phyloP scores from a whole-genome alignment of 2,329 filamentous ascomycete species.

The Venturia aucupariae region DNA sequence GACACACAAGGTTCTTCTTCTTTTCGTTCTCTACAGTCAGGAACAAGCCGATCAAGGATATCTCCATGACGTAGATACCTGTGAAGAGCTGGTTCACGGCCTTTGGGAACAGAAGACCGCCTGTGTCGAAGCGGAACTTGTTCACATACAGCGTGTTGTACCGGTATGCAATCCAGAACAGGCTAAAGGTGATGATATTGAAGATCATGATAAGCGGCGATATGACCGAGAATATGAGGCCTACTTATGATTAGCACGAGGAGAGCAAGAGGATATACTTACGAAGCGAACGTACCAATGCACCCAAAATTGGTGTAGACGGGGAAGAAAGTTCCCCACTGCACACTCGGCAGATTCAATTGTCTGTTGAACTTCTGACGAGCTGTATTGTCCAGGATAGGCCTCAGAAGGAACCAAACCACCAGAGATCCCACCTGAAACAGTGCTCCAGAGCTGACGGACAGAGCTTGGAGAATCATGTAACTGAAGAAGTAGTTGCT shows the following conservation, averaged over 20 bases:
- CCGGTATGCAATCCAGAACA: slow-evolving; percentile 92
- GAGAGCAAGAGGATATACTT: not conserved
- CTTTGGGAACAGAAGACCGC: slow-evolving; percentile 80
- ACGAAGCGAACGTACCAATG: slow-evolving; percentile 41
- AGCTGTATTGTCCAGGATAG: slow-evolving; percentile 62
- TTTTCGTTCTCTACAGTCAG: slow-evolving; percentile 60
- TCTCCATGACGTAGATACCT: slow-evolving; percentile 88
- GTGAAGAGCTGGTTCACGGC: slow-evolving; percentile 95
- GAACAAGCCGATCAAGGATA: slow-evolving; percentile 83
- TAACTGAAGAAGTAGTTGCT: slow-evolving; percentile 99
- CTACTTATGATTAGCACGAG: not conserved
- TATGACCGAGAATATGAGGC: slow-evolving; percentile 69
- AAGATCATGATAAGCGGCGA: slow-evolving; percentile 87
- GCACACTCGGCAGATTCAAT: slow-evolving; percentile 64
- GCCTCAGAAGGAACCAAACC: slow-evolving; percentile 72
- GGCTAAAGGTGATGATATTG: slow-evolving; percentile 80
- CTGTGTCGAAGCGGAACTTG: slow-evolving; percentile 81
- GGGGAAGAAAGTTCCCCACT: slow-evolving; percentile 91
- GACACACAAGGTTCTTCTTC: slow-evolving; percentile 46
- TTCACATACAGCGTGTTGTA: slow-evolving; percentile 96
- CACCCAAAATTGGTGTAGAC: slow-evolving; percentile 66
- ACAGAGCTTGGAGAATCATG: slow-evolving; percentile 89
- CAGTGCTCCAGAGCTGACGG: slow-evolving; percentile 80
- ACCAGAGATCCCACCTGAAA: slow-evolving; percentile 73
- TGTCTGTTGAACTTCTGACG: slow-evolving; percentile 79